Evolutionary conservation across 805 yeast genomes (phyloP).

Genomic region (Metschnikowia noctiluminum): DNA sequence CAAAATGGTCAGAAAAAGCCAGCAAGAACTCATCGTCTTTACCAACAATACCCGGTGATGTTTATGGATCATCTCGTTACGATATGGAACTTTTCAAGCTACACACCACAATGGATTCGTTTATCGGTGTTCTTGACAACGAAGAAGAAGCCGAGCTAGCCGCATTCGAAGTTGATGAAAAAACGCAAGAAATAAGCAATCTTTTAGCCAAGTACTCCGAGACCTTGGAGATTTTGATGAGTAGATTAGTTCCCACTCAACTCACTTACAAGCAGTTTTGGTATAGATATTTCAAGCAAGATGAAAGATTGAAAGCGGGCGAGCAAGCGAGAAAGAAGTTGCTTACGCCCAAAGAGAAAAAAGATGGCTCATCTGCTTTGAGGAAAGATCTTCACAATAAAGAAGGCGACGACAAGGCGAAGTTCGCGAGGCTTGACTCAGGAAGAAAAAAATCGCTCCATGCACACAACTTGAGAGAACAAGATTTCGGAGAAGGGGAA

Average conservation of each 20-base stretch:
- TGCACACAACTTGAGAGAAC: too few relatives aligned
- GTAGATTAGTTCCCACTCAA: conserved; percentile 62
- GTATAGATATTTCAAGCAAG: conserved; percentile 62
- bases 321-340: conserved; percentile 67
- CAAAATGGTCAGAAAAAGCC: conserved; percentile 10
- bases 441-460: too few relatives aligned
- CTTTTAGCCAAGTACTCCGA: conserved; percentile 45
- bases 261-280: conserved; percentile 65
- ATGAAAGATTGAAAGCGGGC: conserved; percentile 50
- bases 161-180: conserved; percentile 41
- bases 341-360: conserved; percentile 32
- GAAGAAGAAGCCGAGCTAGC: conserved; percentile 15
- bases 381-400: neutral
- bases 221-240: conserved; percentile 53
- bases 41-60: conserved; percentile 17
- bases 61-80: conserved; percentile 37
- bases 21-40: conserved; percentile 9
- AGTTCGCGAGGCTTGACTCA: conserved; percentile 24
- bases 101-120: conserved; percentile 29
- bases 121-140: conserved; percentile 13
- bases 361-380: conserved; percentile 15
- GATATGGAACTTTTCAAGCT: conserved; percentile 39
- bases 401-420: conserved; percentile 23
- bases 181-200: conserved; percentile 49
- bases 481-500: too few relatives aligned